phyloP scores from a whole-genome alignment of 1,284 basidiomycete genomes.

The Kwoniella shivajii region DNA sequence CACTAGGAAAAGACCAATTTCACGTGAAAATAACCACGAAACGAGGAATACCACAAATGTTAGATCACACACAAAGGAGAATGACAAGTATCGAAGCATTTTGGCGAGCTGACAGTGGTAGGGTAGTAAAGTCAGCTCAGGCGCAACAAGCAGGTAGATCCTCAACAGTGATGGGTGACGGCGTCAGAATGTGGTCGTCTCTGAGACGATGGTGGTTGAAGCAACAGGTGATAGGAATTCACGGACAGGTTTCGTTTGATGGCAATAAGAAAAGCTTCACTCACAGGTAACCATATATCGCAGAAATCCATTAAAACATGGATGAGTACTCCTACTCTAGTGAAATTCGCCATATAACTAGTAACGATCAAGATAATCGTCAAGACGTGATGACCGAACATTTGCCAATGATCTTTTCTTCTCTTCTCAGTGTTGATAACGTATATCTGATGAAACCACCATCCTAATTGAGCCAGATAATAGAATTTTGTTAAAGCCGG shows the following conservation, averaged over 20 bases:
- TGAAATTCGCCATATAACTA: conserved; percentile 82
- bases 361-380: conserved; percentile 75
- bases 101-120: conserved; percentile 70
- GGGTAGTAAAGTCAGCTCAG: conserved; percentile 1
- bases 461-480: conserved; percentile 88
- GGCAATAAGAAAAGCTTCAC: conserved; percentile 45
- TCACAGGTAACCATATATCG: conserved; percentile 87
- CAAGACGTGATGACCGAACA: conserved; percentile 94
- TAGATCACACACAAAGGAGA: conserved; percentile 69
- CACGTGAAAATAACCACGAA: conserved; percentile 86
- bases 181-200: too few species aligned
- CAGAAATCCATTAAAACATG: conserved; percentile 91
- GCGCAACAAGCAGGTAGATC: too few species aligned
- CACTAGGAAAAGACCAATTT: conserved; percentile 72
- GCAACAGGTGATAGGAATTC: too few species aligned
- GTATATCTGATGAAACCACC: conserved; percentile 89
- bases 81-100: conserved; percentile 82
- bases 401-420: conserved; percentile 90
- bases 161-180: too few species aligned
- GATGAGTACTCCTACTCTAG: conserved; percentile 82
- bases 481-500: conserved; percentile 82
- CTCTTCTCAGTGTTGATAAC: conserved; percentile 91
- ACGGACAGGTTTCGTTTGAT: background rate
- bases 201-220: too few species aligned
- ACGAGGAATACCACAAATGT: conserved; percentile 80